These are phyloP conservation scores for Scutellaria barbata DNA, from an alignment of 257 asterid genomes.

Conservation along the genomic window DNA sequence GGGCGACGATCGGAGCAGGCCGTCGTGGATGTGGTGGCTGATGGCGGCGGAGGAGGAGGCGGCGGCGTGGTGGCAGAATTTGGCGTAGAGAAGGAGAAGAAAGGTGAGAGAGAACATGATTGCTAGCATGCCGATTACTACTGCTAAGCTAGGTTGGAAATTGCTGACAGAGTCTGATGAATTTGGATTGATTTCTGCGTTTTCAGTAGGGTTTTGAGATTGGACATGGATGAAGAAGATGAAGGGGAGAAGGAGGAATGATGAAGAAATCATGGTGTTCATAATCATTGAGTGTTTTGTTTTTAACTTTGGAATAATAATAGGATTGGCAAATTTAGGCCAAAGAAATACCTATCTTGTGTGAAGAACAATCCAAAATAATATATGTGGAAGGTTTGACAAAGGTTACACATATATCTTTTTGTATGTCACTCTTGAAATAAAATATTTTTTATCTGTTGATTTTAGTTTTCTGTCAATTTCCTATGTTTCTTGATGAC, in stretches of 20 bases:
- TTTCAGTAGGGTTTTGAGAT: conserved; percentile 41
- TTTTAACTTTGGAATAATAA: too few relatives aligned
- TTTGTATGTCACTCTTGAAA: neutral
- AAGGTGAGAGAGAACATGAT: conserved; percentile 71
- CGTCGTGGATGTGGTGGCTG: conserved; percentile 45
- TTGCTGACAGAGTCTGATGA: conserved; percentile 43
- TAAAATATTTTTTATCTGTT: too few relatives aligned
- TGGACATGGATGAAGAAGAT: conserved; percentile 33
- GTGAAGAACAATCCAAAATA: conserved; percentile 23
- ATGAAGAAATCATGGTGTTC: conserved; percentile 8
- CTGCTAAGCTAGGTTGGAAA: conserved; percentile 75
- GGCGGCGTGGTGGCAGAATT: conserved; percentile 63
- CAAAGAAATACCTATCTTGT: conserved; percentile 42
- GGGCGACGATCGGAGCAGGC: conserved; percentile 41
- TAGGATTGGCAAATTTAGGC: conserved; percentile 1
- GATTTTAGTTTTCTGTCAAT: too few relatives aligned
- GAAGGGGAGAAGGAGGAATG: conserved; percentile 36
- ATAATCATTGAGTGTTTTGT: too few relatives aligned
- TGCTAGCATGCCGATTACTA: conserved; percentile 68
- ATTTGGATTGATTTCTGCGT: neutral
- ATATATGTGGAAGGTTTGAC: conserved; percentile 39
- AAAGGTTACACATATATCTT: neutral
- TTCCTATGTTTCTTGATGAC: too few relatives aligned
- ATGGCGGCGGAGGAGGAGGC: conserved; percentile 19
- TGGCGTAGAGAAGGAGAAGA: conserved; percentile 75